A percentile compares a stretch with the other conserved stretches of the same genome.
These are phyloP conservation scores for Ogataea paradorogensis DNA, from an alignment of 805 yeast genomes.

Conservation along the genomic window DNA sequence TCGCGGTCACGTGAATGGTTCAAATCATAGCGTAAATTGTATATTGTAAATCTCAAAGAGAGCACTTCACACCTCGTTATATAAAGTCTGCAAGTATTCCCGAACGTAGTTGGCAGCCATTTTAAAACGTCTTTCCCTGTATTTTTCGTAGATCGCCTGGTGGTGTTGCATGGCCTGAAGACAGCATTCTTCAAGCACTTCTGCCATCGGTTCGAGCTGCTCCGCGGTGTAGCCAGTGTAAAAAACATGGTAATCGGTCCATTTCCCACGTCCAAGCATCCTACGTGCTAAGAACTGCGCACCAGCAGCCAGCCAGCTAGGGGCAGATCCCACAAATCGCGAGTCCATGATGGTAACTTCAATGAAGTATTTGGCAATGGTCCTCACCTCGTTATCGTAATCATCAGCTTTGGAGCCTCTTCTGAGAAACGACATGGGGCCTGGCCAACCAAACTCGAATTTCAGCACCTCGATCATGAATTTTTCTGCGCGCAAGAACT, in stretches of 20 bases:
- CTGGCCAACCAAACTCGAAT: constrained; percentile 80
- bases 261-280: constrained; percentile 69
- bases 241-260: constrained; percentile 85
- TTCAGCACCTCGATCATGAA: constrained; percentile 67
- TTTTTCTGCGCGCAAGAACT: constrained; percentile 79
- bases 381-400: constrained; percentile 78
- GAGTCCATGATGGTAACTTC: constrained; percentile 77
- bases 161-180: constrained; percentile 58
- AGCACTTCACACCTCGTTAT: constrained; percentile 22
- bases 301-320: constrained; percentile 78
- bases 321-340: constrained; percentile 64
- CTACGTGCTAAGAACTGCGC: constrained; percentile 79
- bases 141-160: constrained; percentile 84
- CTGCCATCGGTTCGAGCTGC: constrained; percentile 80
- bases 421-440: constrained; percentile 86
- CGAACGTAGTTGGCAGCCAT: constrained; percentile 76
- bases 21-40: constrained; percentile 11
- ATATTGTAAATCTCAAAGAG: constrained; percentile 12
- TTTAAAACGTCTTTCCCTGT: constrained; percentile 79
- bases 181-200: constrained; percentile 66
- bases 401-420: constrained; percentile 89
- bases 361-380: constrained; percentile 80
- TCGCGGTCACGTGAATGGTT: constrained; percentile 6
- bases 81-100: constrained; percentile 53
- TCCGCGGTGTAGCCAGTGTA: constrained; percentile 88